These are phyloP conservation scores for Fusarium napiforme DNA, from an alignment of 2,329 filamentous ascomycete genomes.

Conservation along the genomic window DNA sequence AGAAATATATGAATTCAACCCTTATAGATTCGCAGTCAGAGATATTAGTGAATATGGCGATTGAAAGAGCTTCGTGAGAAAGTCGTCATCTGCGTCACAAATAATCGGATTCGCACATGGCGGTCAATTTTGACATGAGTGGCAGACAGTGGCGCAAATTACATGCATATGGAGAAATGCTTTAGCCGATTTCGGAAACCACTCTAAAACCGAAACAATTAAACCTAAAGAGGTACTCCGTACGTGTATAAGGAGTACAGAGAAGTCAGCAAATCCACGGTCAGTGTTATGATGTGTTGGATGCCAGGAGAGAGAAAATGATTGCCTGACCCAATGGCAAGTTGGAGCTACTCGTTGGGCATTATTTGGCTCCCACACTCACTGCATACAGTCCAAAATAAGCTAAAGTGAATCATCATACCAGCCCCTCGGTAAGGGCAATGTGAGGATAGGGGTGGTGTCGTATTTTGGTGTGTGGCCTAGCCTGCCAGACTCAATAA, in stretches of 20 bases:
- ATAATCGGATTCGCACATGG: not conserved
- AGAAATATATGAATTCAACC: not conserved
- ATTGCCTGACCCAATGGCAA: not conserved
- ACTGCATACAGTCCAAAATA: constrained; percentile 23
- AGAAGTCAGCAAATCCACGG: not conserved
- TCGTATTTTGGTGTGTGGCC: not conserved
- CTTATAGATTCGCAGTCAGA: not conserved
- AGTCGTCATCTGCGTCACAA: not conserved
- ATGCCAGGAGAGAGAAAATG: not conserved
- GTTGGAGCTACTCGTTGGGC: not conserved
- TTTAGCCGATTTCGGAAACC: constrained; percentile 18
- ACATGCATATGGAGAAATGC: constrained; percentile 13
- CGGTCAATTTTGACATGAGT: not conserved
- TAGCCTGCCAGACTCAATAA: not conserved
- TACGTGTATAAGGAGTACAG: not conserved
- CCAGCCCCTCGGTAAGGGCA: constrained; percentile 27
- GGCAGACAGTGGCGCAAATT: constrained; percentile 16
- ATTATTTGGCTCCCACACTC: constrained; percentile 17
- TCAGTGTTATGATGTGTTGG: not conserved
- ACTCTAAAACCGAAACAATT: not conserved
- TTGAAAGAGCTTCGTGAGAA: not conserved
- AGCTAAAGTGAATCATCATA: constrained; percentile 30
- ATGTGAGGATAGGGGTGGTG: not conserved
- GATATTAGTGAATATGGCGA: not conserved
- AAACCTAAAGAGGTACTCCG: not conserved